Evolutionary conservation across 768 basidiomycete species (phyloP).

Genomic region (Naganishia antarctica): DNA sequence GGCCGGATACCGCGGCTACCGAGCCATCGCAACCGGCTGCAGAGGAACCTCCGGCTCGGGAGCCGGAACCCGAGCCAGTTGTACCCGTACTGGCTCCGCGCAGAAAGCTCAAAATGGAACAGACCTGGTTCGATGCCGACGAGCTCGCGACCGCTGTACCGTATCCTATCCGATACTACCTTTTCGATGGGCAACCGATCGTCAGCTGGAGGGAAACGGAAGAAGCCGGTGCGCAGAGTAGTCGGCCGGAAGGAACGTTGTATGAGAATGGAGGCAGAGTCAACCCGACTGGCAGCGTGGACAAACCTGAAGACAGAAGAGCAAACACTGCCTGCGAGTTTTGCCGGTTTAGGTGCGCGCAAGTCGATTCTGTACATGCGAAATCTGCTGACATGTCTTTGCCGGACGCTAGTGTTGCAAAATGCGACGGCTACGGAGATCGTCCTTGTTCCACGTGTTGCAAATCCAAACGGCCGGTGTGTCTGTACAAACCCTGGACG

Average conservation of each 20-base stretch:
- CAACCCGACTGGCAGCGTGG: background rate
- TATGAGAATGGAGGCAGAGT: constrained; percentile 10
- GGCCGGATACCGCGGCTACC: background rate
- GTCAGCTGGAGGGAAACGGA: constrained; percentile 14
- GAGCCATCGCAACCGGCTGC: background rate
- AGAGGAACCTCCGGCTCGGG: background rate
- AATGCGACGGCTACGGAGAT: constrained; percentile 17
- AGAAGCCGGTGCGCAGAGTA: background rate
- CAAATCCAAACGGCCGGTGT: constrained; percentile 8
- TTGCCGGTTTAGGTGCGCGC: constrained; percentile 3
- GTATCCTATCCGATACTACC: constrained; percentile 3
- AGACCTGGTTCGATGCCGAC: constrained; percentile 3
- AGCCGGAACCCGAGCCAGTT: background rate
- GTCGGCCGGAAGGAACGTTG: background rate
- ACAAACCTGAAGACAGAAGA: constrained; percentile 18
- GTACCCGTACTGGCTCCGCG: background rate
- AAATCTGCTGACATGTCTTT: background rate
- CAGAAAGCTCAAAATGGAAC: constrained; percentile 17
- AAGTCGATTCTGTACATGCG: background rate
- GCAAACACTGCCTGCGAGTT: constrained; percentile 13
- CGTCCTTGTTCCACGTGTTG: constrained; percentile 8
- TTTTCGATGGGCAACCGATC: constrained; percentile 11
- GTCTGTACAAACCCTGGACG: constrained; percentile 15
- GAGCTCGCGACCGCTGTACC: constrained; percentile 3
- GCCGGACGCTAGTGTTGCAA: constrained; percentile 1